Evolutionary conservation across 2,329 filamentous ascomycete genomes (phyloP).

Genomic region (Neopestalotiopsis rosae): DNA sequence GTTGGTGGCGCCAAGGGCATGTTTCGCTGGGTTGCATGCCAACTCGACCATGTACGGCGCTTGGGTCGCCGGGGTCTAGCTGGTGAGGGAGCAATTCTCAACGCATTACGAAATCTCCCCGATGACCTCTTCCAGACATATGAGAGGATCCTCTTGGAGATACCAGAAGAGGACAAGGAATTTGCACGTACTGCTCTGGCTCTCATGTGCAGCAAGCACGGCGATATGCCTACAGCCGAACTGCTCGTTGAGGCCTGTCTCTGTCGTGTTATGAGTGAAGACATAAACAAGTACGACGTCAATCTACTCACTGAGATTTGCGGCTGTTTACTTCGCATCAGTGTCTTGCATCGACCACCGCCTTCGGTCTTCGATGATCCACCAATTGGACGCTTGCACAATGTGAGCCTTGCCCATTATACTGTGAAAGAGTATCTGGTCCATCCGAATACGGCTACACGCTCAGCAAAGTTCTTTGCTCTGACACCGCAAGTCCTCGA

Average conservation of each 20-base stretch:
- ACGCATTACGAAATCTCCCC: conserved; percentile 25
- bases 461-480: conserved; percentile 28
- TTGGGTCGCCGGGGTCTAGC: conserved; percentile 16
- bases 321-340: conserved; percentile 31
- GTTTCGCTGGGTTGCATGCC: conserved; percentile 35
- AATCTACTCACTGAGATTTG: conserved; percentile 24
- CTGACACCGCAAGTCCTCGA: conserved; percentile 22
- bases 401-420: conserved; percentile 30
- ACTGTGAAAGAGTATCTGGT: conserved; percentile 35
- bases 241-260: conserved; percentile 31
- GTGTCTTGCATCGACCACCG: conserved; percentile 19
- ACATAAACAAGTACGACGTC: conserved; percentile 24
- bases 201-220: conserved; percentile 31
- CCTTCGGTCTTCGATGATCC: background rate
- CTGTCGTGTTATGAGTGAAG: conserved; percentile 27
- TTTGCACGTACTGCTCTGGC: conserved; percentile 33
- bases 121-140: conserved; percentile 32
- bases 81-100: conserved; percentile 19
- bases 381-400: background rate
- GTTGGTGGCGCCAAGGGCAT: conserved; percentile 30
- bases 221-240: conserved; percentile 29
- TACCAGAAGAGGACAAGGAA: conserved; percentile 21
- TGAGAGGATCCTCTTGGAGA: conserved; percentile 30
- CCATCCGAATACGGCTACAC: conserved; percentile 19
- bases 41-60: conserved; percentile 30